Evolutionary conservation across 257 asterid species (phyloP).

Genomic region (Nicotiana tabacum): DNA sequence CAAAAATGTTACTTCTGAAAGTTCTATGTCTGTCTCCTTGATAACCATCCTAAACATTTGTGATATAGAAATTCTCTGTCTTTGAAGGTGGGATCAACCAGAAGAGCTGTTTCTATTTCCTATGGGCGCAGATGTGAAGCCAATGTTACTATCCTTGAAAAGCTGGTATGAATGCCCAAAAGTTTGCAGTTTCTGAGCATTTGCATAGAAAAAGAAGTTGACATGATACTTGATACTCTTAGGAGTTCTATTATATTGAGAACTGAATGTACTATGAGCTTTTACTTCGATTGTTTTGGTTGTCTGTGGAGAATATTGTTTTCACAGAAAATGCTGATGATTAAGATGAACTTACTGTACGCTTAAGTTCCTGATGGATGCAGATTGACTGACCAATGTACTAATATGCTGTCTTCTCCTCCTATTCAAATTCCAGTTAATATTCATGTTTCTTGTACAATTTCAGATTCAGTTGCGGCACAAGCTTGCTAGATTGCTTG

Average conservation of each 20-base stretch:
- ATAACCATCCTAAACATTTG: slow-evolving; percentile 4
- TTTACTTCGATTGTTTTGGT: neutral
- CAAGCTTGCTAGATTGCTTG: slow-evolving; percentile 88
- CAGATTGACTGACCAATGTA: neutral
- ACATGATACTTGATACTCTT: neutral
- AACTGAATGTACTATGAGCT: neutral
- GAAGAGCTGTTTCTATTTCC: slow-evolving; percentile 78
- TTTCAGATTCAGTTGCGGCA: slow-evolving; percentile 83
- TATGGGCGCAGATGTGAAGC: slow-evolving; percentile 83
- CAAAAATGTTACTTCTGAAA: neutral
- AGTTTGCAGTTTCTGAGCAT: neutral
- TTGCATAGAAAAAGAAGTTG: neutral
- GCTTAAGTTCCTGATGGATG: neutral
- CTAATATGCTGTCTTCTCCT: neutral
- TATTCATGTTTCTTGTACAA: slow-evolving; percentile 14
- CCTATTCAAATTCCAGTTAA: slow-evolving; percentile 4
- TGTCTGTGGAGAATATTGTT: neutral
- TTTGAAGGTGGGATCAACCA: slow-evolving; percentile 80
- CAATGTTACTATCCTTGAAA: slow-evolving; percentile 66
- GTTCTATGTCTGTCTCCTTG: neutral
- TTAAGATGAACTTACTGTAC: neutral
- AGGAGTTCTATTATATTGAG: neutral
- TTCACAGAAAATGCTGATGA: neutral
- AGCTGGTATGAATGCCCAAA: slow-evolving; percentile 45
- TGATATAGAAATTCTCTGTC: slow-evolving; percentile 15